Percentiles rank a stretch among this genome's conserved stretches.
phyloP scores from a whole-genome alignment of 257 asterid species.

The Ocimum tenuiflorum region DNA sequence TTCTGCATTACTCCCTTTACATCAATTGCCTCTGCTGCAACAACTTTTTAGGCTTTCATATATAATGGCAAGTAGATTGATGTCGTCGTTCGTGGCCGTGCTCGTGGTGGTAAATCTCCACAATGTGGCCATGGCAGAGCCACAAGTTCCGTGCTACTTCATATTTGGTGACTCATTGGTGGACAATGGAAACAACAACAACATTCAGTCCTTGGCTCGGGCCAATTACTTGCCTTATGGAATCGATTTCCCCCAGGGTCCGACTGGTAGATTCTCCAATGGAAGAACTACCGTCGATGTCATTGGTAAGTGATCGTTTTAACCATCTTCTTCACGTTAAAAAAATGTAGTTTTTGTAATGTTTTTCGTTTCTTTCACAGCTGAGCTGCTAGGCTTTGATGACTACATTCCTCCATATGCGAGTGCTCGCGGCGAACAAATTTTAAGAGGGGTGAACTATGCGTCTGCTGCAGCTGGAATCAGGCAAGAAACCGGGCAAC shows the following conservation, averaged over 20 bases:
- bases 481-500: constrained; percentile 72
- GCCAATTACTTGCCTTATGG: constrained; percentile 79
- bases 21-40: background rate
- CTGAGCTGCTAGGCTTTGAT: constrained; percentile 62
- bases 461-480: constrained; percentile 93
- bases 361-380: constrained; percentile 23
- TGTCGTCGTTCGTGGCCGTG: constrained; percentile 7
- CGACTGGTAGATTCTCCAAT: constrained; percentile 65
- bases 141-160: constrained; percentile 68
- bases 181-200: constrained; percentile 66
- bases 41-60: background rate
- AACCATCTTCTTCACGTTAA: background rate
- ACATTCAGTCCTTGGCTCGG: constrained; percentile 51
- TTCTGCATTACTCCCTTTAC: constrained; percentile 2
- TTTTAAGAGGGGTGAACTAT: constrained; percentile 67
- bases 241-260: constrained; percentile 47
- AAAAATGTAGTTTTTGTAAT: background rate
- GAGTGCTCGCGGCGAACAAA: constrained; percentile 43
- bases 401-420: constrained; percentile 54
- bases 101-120: constrained; percentile 8
- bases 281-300: constrained; percentile 68
- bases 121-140: constrained; percentile 31
- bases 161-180: constrained; percentile 69
- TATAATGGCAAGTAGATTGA: constrained; percentile 30
- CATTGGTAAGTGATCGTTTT: constrained; percentile 31